Conservation (phyloP, 495 filamentous ascomycete genomes). For the Penicillium steckii region DNA sequence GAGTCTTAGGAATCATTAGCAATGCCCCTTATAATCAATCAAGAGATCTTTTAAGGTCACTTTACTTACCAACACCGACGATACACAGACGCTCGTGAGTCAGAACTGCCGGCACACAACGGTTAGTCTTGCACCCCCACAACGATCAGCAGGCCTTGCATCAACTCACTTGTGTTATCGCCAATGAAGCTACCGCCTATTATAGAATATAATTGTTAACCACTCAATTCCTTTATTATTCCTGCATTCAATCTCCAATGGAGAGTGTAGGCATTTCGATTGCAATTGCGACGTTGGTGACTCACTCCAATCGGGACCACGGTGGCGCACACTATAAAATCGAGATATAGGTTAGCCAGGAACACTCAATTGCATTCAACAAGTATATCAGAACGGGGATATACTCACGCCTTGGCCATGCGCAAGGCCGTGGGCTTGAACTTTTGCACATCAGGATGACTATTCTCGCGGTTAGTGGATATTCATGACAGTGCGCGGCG, state of each 20-base stretch:
- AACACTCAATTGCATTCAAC: constrained; percentile 34
- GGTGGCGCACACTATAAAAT: constrained; percentile 78
- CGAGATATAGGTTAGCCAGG: constrained; percentile 20
- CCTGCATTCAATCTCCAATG: constrained; percentile 1
- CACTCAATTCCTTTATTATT: background rate
- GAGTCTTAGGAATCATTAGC: constrained; percentile 56
- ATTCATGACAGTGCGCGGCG: constrained; percentile 7
- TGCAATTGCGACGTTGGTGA: constrained; percentile 23
- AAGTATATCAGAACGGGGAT: constrained; percentile 8
- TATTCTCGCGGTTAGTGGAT: constrained; percentile 39
- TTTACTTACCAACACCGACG: constrained; percentile 85
- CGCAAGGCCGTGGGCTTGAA: constrained; percentile 97
- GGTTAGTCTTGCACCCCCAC: constrained; percentile 13
- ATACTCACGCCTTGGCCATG: constrained; percentile 87
- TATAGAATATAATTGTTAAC: constrained; percentile 16
- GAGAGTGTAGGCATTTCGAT: constrained; percentile 3
- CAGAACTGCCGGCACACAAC: constrained; percentile 64
- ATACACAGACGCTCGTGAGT: constrained; percentile 97
- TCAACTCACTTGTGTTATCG: constrained; percentile 79
- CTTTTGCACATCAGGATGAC: constrained; percentile 91
- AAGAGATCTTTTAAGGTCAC: background rate
- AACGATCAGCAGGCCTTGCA: background rate
- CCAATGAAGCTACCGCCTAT: constrained; percentile 84
- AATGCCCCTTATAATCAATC: background rate
- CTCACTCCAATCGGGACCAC: constrained; percentile 99